Evolutionary conservation across 1,284 basidiomycete genomes (phyloP).

Genomic region (Ganoderma multipileum): DNA sequence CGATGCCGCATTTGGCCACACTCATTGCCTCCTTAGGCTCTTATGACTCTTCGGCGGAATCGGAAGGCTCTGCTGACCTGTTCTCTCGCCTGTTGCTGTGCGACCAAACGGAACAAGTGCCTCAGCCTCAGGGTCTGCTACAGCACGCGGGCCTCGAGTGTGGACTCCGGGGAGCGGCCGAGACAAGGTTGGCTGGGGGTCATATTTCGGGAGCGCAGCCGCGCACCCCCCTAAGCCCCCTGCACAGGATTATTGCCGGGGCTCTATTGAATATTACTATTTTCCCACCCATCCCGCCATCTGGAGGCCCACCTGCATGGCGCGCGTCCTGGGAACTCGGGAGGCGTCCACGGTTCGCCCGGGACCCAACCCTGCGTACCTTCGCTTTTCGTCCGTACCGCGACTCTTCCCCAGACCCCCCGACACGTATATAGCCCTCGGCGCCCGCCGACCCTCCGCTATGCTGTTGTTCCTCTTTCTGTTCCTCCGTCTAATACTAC

Average conservation of each 20-base stretch:
- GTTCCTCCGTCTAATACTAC: background rate
- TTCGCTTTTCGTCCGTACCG: background rate
- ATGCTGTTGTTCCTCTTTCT: background rate
- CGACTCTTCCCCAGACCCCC: background rate
- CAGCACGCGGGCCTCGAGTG: background rate
- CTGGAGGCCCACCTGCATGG: background rate
- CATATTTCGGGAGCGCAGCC: background rate
- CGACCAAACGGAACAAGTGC: background rate
- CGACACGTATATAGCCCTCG: background rate
- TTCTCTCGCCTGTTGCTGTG: background rate
- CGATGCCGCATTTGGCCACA: background rate
- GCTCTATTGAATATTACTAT: background rate
- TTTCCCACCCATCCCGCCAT: background rate
- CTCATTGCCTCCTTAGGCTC: background rate
- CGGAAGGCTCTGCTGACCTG: background rate
- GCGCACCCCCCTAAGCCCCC: background rate
- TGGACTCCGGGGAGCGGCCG: constrained; percentile 1
- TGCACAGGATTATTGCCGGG: constrained; percentile 3
- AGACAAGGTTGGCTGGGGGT: background rate
- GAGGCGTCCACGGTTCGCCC: background rate
- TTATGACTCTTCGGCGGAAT: constrained; percentile 1
- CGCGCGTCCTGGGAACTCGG: background rate
- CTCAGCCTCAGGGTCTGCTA: background rate
- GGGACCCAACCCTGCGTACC: background rate
- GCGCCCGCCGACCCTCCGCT: background rate